phyloP scores from a whole-genome alignment of 139 green algal species.

The Pseudopediastrum boryanum region DNA sequence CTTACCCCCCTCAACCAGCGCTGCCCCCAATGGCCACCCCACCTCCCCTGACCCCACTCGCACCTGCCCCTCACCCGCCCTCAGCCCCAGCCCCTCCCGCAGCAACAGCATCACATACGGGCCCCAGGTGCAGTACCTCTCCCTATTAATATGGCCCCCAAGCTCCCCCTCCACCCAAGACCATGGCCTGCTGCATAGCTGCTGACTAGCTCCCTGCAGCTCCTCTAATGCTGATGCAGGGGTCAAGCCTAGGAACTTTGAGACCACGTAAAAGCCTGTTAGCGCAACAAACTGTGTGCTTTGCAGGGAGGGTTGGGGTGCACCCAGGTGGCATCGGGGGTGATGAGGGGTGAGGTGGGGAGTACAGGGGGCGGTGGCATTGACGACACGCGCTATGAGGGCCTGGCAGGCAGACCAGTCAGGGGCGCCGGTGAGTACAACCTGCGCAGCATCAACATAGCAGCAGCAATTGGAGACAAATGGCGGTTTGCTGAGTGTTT shows the following conservation, averaged over 20 bases:
- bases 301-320: slow-evolving; percentile 44
- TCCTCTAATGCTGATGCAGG: slow-evolving; percentile 28
- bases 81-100: slow-evolving; percentile 62
- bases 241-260: slow-evolving; percentile 68
- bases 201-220: slow-evolving; percentile 38
- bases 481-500: no score
- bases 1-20: slow-evolving; percentile 66
- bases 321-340: slow-evolving; percentile 55
- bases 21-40: slow-evolving; percentile 82
- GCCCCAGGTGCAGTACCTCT: slow-evolving; percentile 85
- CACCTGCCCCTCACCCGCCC: slow-evolving; percentile 49
- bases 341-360: not conserved
- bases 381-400: slow-evolving; percentile 58
- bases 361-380: slow-evolving; percentile 36
- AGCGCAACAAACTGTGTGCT: slow-evolving; percentile 36
- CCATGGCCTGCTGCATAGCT: slow-evolving; percentile 60
- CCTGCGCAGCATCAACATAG: not conserved
- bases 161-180: slow-evolving; percentile 26
- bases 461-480: no score
- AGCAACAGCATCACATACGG: slow-evolving; percentile 77
- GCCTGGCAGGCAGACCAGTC: slow-evolving; percentile 56
- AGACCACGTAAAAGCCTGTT: slow-evolving; percentile 85
- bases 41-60: slow-evolving; percentile 52
- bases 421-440: slow-evolving; percentile 44
- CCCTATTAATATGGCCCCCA: slow-evolving; percentile 61